Evolutionary conservation across 2,329 filamentous ascomycete species (phyloP), one percentile per base, ranked within the genome.

Genomic region (Didymella glomerata): DNA sequence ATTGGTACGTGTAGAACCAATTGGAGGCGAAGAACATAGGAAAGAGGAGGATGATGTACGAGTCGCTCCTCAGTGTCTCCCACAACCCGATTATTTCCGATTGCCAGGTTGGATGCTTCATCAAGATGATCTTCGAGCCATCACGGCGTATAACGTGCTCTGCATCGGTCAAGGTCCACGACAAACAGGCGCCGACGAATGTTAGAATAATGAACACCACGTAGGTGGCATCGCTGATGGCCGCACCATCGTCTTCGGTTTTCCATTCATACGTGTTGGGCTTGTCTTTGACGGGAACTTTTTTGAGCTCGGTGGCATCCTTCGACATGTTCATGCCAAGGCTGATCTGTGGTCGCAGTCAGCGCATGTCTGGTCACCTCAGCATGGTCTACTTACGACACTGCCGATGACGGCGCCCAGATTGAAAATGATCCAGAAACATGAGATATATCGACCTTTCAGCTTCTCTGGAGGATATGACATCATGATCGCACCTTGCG

Each of bases 401-500:
- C 41, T 44, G 22, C 41, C 41, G 16, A 44, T 44, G 24, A 44
- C 41, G 16, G 41, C 41, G 7, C 41, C 41, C 24, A 44, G 14
- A 3, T 44, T 44, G 24, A 44, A 44, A 24, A 44, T 44, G 24
- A 44, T 44, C 41, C 41, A 44, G 41, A 44, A 44, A 13, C 22
- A 44, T 14, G 41, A 44, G 41, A 44, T 44, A 13, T 44, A 44
- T 44, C 41, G 41, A 44, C 41, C 41, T 27, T 44, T 44, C 2
- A 44, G 22, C 22, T 27, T 44, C 22, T 44, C 41, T 3, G 41
- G 41, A 44, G 41, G 41, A 27, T 44, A 44, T 4, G 41, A 44
- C 41, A 44, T 44, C 41, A 44, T 44, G 24, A 44, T 44, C 14
- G 41, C 41, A n/a, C 41, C 41, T 44, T 44, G 41, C 10, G 41